Evolutionary conservation across 257 asterid species (phyloP).

Genomic region (Linderniella brevidens): DNA sequence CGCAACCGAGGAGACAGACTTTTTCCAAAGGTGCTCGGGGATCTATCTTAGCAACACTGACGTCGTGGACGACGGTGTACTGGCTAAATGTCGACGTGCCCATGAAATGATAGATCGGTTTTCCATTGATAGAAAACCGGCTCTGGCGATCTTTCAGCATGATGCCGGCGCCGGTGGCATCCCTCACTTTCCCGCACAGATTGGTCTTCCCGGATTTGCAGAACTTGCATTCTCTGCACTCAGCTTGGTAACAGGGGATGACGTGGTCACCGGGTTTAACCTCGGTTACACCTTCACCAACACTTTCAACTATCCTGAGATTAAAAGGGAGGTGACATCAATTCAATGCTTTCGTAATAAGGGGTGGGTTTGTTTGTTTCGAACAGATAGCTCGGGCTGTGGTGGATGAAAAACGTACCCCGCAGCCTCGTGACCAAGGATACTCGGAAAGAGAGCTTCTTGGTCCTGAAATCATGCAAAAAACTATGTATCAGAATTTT

Average conservation of each 20-base stretch:
- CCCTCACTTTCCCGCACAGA: constrained; percentile 88
- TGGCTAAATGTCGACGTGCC: constrained; percentile 98
- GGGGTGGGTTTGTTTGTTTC: too few species aligned
- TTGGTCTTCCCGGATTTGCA: constrained; percentile 95
- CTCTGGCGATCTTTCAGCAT: constrained; percentile 81
- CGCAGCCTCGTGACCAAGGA: constrained; percentile 98
- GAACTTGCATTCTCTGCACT: constrained; percentile 88
- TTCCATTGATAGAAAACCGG: constrained; percentile 81
- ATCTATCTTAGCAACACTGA: constrained; percentile 87
- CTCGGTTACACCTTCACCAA: constrained; percentile 89
- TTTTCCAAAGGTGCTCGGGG: constrained; percentile 79
- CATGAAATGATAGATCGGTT: constrained; percentile 89
- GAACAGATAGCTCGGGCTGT: too few species aligned
- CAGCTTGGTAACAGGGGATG: constrained; percentile 99
- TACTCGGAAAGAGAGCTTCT: constrained; percentile 96
- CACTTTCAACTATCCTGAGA: constrained; percentile 30
- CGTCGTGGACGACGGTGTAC: constrained; percentile 89
- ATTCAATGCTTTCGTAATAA: too few species aligned
- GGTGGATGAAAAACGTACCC: constrained; percentile 31
- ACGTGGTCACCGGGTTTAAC: constrained; percentile 93
- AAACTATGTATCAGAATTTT: constrained; percentile 6
- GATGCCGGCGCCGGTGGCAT: constrained; percentile 94
- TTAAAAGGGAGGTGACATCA: neutral
- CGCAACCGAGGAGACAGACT: constrained; percentile 91
- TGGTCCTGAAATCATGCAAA: constrained; percentile 69